A percentile compares a stretch with the other conserved stretches of the same genome.
Conservation (phyloP, 2,329 filamentous ascomycete species). For the Colletotrichum abscissum region DNA sequence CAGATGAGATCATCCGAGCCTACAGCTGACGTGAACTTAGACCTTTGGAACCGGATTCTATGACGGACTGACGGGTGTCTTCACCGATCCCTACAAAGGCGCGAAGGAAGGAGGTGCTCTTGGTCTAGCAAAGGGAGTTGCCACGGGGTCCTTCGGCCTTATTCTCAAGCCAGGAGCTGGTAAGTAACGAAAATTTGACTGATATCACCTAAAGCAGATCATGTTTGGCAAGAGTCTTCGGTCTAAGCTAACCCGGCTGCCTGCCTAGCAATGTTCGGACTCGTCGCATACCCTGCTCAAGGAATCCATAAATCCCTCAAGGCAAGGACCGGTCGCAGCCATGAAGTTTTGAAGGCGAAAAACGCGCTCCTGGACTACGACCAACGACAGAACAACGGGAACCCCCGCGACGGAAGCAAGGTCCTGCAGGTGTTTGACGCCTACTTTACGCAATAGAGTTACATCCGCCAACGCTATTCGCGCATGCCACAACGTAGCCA, state of each 20-base stretch:
- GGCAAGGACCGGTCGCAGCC: constrained; percentile 10
- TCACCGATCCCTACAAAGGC: constrained; percentile 44
- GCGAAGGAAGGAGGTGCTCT: constrained; percentile 44
- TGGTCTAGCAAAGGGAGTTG: constrained; percentile 47
- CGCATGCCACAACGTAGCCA: not conserved
- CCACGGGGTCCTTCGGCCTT: constrained; percentile 44
- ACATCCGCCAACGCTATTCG: not conserved
- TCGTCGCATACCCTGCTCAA: constrained; percentile 46
- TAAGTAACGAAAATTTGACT: constrained; percentile 28
- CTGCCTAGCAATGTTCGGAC: constrained; percentile 38
- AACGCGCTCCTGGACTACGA: constrained; percentile 1
- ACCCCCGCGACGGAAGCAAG: constrained; percentile 1
- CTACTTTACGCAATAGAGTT: constrained; percentile 16
- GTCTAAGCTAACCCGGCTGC: constrained; percentile 6
- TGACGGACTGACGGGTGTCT: constrained; percentile 45
- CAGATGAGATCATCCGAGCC: accelerated
- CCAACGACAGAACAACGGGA: not conserved
- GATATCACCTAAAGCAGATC: not conserved
- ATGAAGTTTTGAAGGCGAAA: not conserved
- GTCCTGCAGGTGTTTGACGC: constrained; percentile 20
- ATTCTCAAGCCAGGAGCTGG: constrained; percentile 41
- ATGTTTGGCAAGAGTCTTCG: not conserved
- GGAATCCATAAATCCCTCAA: constrained; percentile 47
- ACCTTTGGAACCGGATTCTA: constrained; percentile 41
- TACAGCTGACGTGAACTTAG: not conserved